Percentiles rank a stretch among this genome's conserved stretches.
Evolutionary conservation across 2,329 filamentous ascomycete species (phyloP).

Genomic region (Fusarium nanum): DNA sequence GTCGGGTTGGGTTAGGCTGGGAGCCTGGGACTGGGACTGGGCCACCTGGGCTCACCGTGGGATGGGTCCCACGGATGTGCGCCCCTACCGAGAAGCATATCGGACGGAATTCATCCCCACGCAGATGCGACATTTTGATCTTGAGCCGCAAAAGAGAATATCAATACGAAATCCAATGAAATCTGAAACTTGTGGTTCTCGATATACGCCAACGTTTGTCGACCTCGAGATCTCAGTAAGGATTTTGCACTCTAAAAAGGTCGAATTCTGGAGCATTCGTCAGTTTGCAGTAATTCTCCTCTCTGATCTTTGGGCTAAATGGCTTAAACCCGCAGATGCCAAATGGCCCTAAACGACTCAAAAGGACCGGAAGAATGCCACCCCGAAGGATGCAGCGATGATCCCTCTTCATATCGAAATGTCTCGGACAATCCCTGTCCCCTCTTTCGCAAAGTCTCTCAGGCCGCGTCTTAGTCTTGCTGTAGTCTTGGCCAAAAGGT

Average conservation of each 20-base stretch:
- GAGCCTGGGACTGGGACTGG: too few relatives aligned
- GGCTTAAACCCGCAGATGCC: background rate
- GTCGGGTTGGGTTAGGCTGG: background rate
- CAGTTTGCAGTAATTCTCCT: constrained; percentile 8
- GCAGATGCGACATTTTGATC: constrained; percentile 15
- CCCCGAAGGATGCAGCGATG: constrained; percentile 19
- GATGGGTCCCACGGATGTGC: constrained; percentile 22
- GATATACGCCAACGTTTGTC: constrained; percentile 26
- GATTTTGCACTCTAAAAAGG: background rate
- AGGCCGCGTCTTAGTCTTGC: constrained; percentile 17
- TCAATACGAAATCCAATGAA: constrained; percentile 4
- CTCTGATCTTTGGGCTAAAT: constrained; percentile 8
- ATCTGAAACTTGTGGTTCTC: constrained; percentile 23
- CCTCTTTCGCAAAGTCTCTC: background rate
- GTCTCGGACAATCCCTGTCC: constrained; percentile 21
- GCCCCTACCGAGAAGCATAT: constrained; percentile 35
- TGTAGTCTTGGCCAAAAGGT: constrained; percentile 4
- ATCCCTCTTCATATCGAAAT: constrained; percentile 24
- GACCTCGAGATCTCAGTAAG: constrained; percentile 20
- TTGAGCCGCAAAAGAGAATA: constrained; percentile 32
- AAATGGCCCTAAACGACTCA: background rate
- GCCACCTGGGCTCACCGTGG: background rate
- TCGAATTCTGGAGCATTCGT: background rate
- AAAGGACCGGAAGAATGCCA: constrained; percentile 28
- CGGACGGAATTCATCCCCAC: constrained; percentile 29